Evolutionary conservation across 768 basidiomycete species (phyloP).

Genomic region (Mycena indigotica): DNA sequence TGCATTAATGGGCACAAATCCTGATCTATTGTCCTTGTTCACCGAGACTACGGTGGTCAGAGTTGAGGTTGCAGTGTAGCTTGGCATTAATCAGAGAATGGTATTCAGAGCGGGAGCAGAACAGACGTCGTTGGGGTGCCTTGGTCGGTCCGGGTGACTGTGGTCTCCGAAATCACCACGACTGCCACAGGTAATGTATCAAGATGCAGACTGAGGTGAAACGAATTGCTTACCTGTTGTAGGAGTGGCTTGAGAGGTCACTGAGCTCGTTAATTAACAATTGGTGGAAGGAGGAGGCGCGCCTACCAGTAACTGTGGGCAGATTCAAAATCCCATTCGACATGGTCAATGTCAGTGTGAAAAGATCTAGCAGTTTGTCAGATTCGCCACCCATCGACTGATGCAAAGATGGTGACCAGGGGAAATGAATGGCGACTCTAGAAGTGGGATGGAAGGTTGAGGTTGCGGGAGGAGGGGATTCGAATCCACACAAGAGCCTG

Average conservation of each 20-base stretch:
- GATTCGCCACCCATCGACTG: not conserved
- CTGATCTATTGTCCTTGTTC: slow-evolving; percentile 12
- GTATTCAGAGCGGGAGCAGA: not conserved
- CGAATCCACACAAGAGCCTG: slow-evolving; percentile 25
- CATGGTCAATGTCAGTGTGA: slow-evolving; percentile 14
- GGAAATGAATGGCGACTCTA: slow-evolving; percentile 27
- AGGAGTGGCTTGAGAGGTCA: slow-evolving; percentile 20
- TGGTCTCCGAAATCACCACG: slow-evolving; percentile 24
- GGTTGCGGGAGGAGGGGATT: slow-evolving; percentile 28
- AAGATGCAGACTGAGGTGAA: not conserved
- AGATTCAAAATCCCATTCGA: slow-evolving; percentile 5
- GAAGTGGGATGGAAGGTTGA: slow-evolving; percentile 33
- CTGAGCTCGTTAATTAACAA: not conserved
- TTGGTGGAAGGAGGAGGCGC: not conserved
- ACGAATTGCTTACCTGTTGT: slow-evolving; percentile 14
- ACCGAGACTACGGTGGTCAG: slow-evolving; percentile 10
- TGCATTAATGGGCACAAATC: slow-evolving; percentile 27
- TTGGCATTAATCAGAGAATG: not conserved
- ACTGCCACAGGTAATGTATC: slow-evolving; percentile 6
- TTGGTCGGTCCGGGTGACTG: slow-evolving; percentile 24
- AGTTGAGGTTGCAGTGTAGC: slow-evolving; percentile 19
- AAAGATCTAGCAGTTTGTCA: not conserved
- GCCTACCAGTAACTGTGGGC: slow-evolving; percentile 19
- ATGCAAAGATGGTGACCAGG: slow-evolving; percentile 3
- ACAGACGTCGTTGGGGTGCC: slow-evolving; percentile 25